Percentiles rank a stretch among this genome's conserved stretches.
Conservation (phyloP, 108 stramenopile genomes). For the Skeletonema costatum region DNA sequence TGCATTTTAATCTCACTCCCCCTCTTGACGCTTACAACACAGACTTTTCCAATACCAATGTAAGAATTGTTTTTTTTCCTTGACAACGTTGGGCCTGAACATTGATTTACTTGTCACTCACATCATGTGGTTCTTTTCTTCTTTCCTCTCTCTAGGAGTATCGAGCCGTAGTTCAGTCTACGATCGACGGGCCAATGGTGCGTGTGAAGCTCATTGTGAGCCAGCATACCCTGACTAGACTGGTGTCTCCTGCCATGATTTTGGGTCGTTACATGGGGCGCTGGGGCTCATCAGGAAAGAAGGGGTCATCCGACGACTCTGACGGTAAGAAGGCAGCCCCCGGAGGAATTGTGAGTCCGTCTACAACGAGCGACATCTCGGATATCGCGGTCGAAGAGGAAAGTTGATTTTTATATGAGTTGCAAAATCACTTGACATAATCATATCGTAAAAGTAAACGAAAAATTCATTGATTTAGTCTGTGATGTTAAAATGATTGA, state of each 20-base stretch:
- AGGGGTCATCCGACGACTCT: neutral
- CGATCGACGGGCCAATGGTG: conserved; percentile 33
- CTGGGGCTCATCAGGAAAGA: neutral
- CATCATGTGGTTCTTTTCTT: neutral
- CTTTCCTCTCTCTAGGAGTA: conserved; percentile 29
- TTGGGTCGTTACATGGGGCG: conserved; percentile 27
- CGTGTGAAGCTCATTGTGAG: conserved; percentile 39
- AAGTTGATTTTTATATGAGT: conserved; percentile 7
- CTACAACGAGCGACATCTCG: neutral
- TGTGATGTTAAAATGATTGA: conserved; percentile 51
- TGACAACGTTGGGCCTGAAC: neutral
- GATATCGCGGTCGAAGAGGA: conserved; percentile 6
- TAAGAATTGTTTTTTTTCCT: neutral
- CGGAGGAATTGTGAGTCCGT: neutral
- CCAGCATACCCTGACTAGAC: conserved; percentile 45
- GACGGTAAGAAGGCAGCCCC: neutral
- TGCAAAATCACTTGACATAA: conserved; percentile 20
- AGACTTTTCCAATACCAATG: conserved; percentile 49
- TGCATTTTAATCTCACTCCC: neutral
- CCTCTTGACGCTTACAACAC: neutral
- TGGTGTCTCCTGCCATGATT: conserved; percentile 47
- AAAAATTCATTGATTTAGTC: conserved; percentile 4
- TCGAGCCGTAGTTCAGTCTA: conserved; percentile 36
- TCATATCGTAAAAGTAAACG: conserved; percentile 17
- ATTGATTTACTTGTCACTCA: neutral